Evolutionary conservation across 306 rosid species (phyloP).

Genomic region (Vigna trinervia): DNA sequence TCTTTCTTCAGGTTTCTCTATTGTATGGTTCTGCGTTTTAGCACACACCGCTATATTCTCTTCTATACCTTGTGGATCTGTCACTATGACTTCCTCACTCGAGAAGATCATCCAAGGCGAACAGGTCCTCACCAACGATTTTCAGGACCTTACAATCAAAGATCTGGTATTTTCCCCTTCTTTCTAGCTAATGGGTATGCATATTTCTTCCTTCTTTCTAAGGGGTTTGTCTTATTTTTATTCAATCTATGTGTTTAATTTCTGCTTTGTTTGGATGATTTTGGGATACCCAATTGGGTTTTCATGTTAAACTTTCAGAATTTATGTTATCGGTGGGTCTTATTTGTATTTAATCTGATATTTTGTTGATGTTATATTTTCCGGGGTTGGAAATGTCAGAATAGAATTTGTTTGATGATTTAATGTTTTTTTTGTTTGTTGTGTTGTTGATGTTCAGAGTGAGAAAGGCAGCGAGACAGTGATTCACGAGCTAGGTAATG

Average conservation of each 20-base stretch:
- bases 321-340: background rate
- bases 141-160: slow-evolving; percentile 38
- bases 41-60: background rate
- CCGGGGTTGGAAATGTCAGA: slow-evolving; percentile 1
- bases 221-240: background rate
- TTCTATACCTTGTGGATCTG: slow-evolving; percentile 2
- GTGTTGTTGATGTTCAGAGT: slow-evolving; percentile 47
- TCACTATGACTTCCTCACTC: slow-evolving; percentile 45
- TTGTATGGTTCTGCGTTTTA: background rate
- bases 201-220: slow-evolving; percentile 14
- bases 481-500: slow-evolving; percentile 51
- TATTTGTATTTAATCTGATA: background rate
- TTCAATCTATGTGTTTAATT: background rate
- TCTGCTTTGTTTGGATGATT: background rate
- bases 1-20: background rate
- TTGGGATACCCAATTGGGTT: background rate
- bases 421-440: background rate
- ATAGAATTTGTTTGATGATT: background rate
- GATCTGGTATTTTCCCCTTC: slow-evolving; percentile 40
- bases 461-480: slow-evolving; percentile 53
- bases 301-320: background rate
- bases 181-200: background rate
- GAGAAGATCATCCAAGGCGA: slow-evolving; percentile 12
- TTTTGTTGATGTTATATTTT: background rate
- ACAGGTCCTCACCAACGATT: slow-evolving; percentile 28